Evolutionary conservation across 2,329 filamentous ascomycete genomes (phyloP), one percentile per base, ranked within the genome.

Genomic region (Grosmannia huntii): DNA sequence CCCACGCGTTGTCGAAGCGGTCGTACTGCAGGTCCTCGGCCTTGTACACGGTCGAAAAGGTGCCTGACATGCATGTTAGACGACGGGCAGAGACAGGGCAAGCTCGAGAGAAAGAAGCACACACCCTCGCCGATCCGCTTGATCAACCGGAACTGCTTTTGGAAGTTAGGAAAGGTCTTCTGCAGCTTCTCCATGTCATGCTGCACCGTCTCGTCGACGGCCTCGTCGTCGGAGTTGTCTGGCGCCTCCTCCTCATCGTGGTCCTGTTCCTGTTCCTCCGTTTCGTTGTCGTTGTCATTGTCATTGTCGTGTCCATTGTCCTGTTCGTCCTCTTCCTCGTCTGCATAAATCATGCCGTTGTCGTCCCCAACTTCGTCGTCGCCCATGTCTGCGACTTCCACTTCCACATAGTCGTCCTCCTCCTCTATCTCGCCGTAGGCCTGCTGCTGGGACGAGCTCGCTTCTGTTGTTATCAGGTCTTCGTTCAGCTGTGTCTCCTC

Each of bases 41-140:
- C 71, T 99, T 99, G 79, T 99, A 99, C 14, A 99, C 94, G 2
- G 94, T 97, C 0, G 94, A 97, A 69, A 99, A 99, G 1, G 94
- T 99, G 59, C 94, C 90, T 96, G 10, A 4, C 19, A 11, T 23
- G 10, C 19, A 16, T 23, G 10, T 50, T 50, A 50, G 48, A 16
- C 31, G 46, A 25, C 16, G 21, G 41, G 21, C 5, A 21, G 41
- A 6, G 2, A 21, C 5, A 9, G 41, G 19, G 19, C 4, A 19
- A 44, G 41, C 16, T 16, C 7, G 41, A 21, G 41, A 44, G 4
- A n/a, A n/a, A 44, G 19, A 44, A 19, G 14, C 16, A 65, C 67
- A 59, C 73, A 91, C 90, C 94, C 81, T 99, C 94, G 67, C 94
- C 94, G 67, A 99, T 99, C 62, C 92, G 86, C 73, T 96, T 96